Evolutionary conservation across 208 protist genomes (phyloP).

Genomic region (Jaenimonas drosophilae): DNA sequence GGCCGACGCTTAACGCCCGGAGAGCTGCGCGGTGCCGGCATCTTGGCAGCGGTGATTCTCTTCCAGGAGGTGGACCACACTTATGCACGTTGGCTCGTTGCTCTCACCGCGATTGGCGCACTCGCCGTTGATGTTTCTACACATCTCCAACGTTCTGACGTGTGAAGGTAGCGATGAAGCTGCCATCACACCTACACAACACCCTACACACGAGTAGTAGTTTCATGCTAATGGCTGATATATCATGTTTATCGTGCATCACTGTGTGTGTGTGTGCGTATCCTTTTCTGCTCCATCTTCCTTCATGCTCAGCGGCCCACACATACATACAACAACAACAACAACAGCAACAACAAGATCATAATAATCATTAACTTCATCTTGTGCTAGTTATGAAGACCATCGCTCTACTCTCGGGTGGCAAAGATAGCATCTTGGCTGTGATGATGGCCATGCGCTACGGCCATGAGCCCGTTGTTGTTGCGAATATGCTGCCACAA

Average conservation of each 20-base stretch:
- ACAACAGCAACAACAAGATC: not conserved
- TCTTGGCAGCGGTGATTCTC: conserved; percentile 16
- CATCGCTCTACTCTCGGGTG: conserved; percentile 95
- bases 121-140: too few species aligned
- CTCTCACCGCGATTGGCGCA: too few species aligned
- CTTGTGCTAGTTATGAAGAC: conserved; percentile 83
- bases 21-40: conserved; percentile 14
- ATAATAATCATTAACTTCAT: not conserved
- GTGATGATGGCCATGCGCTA: conserved; percentile 92
- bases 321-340: not conserved
- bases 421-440: conserved; percentile 96
- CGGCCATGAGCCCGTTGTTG: conserved; percentile 93
- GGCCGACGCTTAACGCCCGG: conserved; percentile 8
- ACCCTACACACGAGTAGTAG: too few species aligned
- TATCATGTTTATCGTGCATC: not conserved
- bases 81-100: conserved; percentile 8
- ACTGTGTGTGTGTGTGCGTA: not conserved
- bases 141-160: too few species aligned
- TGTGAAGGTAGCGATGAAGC: too few species aligned
- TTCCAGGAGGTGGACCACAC: conserved; percentile 29
- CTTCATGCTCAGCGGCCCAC: not conserved
- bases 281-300: not conserved
- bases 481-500: conserved; percentile 91
- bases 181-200: too few species aligned
- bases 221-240: too few species aligned